These are phyloP conservation scores for Posidonia oceanica DNA, from an alignment of 116 monocot species.

Conservation along the genomic window DNA sequence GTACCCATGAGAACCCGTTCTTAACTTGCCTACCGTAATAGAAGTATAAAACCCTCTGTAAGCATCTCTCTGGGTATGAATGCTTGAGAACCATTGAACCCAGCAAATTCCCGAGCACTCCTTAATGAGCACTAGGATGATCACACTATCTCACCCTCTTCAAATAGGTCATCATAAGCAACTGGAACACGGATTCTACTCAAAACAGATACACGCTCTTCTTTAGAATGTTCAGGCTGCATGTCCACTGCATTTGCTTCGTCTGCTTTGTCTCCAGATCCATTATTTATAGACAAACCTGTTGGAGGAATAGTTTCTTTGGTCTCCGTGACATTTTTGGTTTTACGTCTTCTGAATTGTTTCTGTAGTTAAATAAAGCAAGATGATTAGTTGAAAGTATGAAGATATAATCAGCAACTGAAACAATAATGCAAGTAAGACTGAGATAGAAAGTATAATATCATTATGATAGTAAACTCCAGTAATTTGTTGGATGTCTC, in stretches of 20 bases:
- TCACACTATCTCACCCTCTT: slow-evolving; percentile 68
- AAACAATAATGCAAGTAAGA: background rate
- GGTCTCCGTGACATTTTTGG: slow-evolving; percentile 4
- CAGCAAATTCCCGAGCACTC: background rate
- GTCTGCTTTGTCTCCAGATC: slow-evolving; percentile 6
- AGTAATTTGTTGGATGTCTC: no score
- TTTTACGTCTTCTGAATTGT: slow-evolving; percentile 40
- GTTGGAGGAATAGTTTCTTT: slow-evolving; percentile 17
- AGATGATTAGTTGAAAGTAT: background rate
- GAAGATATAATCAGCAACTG: background rate
- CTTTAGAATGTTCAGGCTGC: slow-evolving; percentile 4
- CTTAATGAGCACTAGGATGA: background rate
- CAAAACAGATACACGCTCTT: slow-evolving; percentile 20
- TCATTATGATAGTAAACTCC: no score
- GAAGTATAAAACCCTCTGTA: no score
- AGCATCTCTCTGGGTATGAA: no score
- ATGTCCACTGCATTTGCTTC: background rate
- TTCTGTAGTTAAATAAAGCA: slow-evolving; percentile 29
- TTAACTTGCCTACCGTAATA: no score
- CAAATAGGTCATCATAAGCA: slow-evolving; percentile 67
- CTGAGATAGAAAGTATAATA: background rate
- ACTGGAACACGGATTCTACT: slow-evolving; percentile 67
- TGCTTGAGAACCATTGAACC: background rate
- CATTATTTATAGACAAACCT: slow-evolving; percentile 2
- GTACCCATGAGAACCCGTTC: no score